phyloP scores from a whole-genome alignment of 2,329 filamentous ascomycete species.

The Aspergillus pseudoterreus region DNA sequence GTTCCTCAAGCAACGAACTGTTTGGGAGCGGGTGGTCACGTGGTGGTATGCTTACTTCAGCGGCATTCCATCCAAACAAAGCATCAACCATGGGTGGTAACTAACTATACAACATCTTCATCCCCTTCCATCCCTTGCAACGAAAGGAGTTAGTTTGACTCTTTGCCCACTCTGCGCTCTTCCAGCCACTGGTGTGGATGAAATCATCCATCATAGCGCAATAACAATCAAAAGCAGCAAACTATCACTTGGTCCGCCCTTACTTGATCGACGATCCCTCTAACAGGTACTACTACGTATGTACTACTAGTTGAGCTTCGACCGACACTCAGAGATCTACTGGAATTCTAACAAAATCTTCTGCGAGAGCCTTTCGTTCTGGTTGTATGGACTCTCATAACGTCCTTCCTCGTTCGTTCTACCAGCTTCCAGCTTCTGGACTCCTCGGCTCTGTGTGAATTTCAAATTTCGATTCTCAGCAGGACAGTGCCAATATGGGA shows the following conservation, averaged over 20 bases:
- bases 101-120: not conserved
- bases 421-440: no score
- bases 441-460: no score
- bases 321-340: not conserved
- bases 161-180: no score
- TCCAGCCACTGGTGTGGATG: no score
- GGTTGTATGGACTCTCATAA: no score
- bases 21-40: conserved; percentile 23
- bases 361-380: no score
- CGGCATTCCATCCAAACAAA: conserved; percentile 15
- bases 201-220: not conserved
- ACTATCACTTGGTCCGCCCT: not conserved
- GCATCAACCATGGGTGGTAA: not conserved
- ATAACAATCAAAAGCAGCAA: not conserved
- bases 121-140: not conserved
- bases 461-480: no score
- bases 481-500: no score
- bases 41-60: conserved; percentile 21
- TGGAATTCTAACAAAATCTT: not conserved
- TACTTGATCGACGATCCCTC: not conserved
- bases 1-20: conserved; percentile 41
- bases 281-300: not conserved
- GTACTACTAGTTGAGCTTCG: not conserved
- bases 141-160: no score
- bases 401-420: no score